Percentiles rank a stretch among this genome's conserved stretches.
Evolutionary conservation across 2,329 filamentous ascomycete genomes (phyloP).

Genomic region (Aureobasidium subglaciale): DNA sequence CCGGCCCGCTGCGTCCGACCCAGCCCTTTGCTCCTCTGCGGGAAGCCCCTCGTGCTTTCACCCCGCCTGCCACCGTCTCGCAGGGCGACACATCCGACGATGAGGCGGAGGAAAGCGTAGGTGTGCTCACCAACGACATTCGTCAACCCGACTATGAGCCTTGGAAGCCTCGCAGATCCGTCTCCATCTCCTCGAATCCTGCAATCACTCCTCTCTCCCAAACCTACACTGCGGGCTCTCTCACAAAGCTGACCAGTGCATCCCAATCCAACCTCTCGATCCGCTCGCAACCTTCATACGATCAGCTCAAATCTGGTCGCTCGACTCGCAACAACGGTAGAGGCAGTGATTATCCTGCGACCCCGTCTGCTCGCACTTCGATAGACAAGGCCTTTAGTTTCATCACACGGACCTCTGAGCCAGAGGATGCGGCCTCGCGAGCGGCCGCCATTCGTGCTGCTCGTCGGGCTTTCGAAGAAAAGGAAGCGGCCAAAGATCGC

Average conservation of each 20-base stretch:
- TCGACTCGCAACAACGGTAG: constrained; percentile 45
- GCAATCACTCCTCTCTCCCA: constrained; percentile 26
- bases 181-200: constrained; percentile 33
- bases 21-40: constrained; percentile 50
- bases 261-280: constrained; percentile 49
- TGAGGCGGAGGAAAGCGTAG: constrained; percentile 33
- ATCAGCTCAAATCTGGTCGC: constrained; percentile 23
- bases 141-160: constrained; percentile 32
- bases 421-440: constrained; percentile 41
- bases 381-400: constrained; percentile 50
- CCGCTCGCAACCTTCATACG: constrained; percentile 23
- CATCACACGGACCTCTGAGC: constrained; percentile 34
- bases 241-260: constrained; percentile 42
- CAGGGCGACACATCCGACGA: constrained; percentile 42
- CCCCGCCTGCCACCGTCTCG: constrained; percentile 45
- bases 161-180: constrained; percentile 33
- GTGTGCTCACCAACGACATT: constrained; percentile 41
- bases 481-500: constrained; percentile 50
- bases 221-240: constrained; percentile 30
- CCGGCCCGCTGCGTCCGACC: constrained; percentile 40
- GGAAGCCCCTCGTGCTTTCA: constrained; percentile 45
- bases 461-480: constrained; percentile 51
- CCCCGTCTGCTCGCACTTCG: constrained; percentile 48
- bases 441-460: constrained; percentile 51
- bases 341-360: constrained; percentile 41